These are phyloP conservation scores for Penicillium aurantiogriseum DNA, from an alignment of 2,329 filamentous ascomycete species.

Conservation along the genomic window DNA sequence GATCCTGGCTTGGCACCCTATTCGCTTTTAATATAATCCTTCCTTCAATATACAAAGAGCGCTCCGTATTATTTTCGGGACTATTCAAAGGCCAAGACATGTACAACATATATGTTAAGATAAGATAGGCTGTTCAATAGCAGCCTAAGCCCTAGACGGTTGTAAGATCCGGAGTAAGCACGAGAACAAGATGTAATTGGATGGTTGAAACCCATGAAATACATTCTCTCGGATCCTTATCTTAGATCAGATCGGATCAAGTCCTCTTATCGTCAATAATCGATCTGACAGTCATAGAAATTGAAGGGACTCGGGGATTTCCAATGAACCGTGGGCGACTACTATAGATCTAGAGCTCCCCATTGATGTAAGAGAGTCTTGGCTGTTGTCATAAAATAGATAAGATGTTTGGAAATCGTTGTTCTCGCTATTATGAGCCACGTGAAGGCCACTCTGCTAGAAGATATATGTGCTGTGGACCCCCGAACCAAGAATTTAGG, in stretches of 20 bases:
- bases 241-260: not conserved
- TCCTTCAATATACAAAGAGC: not conserved
- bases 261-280: not conserved
- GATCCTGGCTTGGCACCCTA: not conserved
- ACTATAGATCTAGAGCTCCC: not conserved
- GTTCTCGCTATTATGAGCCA: not conserved
- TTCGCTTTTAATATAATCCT: not conserved
- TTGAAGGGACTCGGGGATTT: not conserved
- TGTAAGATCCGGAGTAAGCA: conserved; percentile 16
- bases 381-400: not conserved
- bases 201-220: conserved; percentile 5
- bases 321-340: not conserved
- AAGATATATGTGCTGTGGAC: conserved; percentile 1
- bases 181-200: conserved; percentile 10
- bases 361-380: not conserved
- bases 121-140: conserved; percentile 3
- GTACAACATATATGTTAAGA: not conserved
- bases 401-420: not conserved
- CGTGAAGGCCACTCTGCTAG: not conserved
- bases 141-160: conserved; percentile 18
- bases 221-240: conserved; percentile 10
- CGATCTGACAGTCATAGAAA: conserved; percentile 1
- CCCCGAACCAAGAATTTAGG: not conserved
- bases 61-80: not conserved
- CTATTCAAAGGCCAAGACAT: not conserved